Percentiles rank a stretch among this genome's conserved stretches.
Conservation (phyloP, 352 stramenopile genomes). For the Pythium folliculosum region DNA sequence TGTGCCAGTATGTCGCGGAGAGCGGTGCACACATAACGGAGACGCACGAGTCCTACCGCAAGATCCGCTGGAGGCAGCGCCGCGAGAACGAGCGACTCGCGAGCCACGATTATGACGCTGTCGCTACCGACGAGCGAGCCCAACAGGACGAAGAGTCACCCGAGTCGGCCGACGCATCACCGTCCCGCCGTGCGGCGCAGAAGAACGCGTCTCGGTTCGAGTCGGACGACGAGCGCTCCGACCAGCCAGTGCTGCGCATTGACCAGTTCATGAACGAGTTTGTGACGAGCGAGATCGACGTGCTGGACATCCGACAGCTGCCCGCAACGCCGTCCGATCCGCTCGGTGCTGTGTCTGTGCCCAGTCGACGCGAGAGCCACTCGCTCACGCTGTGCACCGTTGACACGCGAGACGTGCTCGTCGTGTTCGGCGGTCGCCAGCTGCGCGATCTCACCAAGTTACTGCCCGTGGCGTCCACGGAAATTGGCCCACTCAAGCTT, state of each 20-base stretch:
- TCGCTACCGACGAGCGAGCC: not conserved
- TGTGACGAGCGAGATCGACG: conserved; percentile 20
- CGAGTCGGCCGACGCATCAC: not conserved
- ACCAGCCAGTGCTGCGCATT: not conserved
- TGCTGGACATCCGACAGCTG: conserved; percentile 14
- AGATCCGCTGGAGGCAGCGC: conserved; percentile 41
- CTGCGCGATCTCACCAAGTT: conserved; percentile 53
- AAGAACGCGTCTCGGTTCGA: not conserved
- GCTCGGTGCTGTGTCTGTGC: conserved; percentile 44
- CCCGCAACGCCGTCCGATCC: conserved; percentile 35
- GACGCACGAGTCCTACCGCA: conserved; percentile 45
- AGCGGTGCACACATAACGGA: too few relatives aligned
- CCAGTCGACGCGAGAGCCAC: conserved; percentile 57
- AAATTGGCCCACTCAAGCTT: conserved; percentile 44
- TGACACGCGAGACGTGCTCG: conserved; percentile 6
- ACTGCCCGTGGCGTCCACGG: conserved; percentile 24
- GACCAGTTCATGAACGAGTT: conserved; percentile 28
- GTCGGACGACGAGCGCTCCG: conserved; percentile 1
- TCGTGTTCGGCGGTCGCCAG: conserved; percentile 61
- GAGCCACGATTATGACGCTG: not conserved
- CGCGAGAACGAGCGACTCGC: conserved; percentile 33
- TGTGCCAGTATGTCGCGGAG: conserved; percentile 44
- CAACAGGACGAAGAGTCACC: not conserved
- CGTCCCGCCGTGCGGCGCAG: not conserved
- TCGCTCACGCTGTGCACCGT: conserved; percentile 54